A percentile compares a stretch with the other conserved stretches of the same genome.
These are phyloP conservation scores for Aspergillus steynii DNA, from an alignment of 495 filamentous ascomycete species.

Conservation along the genomic window DNA sequence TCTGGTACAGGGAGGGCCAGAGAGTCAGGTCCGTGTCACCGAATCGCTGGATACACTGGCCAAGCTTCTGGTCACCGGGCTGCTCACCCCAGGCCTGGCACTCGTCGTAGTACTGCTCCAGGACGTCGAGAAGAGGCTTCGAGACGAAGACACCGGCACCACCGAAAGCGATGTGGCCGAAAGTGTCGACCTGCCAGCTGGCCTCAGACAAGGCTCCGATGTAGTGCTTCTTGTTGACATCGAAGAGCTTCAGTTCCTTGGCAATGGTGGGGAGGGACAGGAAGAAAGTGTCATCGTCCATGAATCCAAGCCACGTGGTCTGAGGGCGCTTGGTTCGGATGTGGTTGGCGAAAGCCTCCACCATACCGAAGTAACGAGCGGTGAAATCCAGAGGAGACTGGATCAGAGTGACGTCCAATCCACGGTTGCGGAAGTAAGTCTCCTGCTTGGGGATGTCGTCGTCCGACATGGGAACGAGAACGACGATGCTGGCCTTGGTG, in stretches of 20 bases:
- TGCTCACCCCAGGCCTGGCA: slow-evolving; percentile 54
- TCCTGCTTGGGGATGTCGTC: slow-evolving; percentile 46
- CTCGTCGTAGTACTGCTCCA: slow-evolving; percentile 53
- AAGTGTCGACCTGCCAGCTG: slow-evolving; percentile 56
- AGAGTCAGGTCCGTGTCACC: slow-evolving; percentile 56
- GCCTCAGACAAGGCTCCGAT: slow-evolving; percentile 67
- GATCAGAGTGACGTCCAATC: slow-evolving; percentile 57
- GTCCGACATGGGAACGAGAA: slow-evolving; percentile 49
- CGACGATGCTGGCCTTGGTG: slow-evolving; percentile 50
- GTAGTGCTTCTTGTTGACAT: slow-evolving; percentile 54
- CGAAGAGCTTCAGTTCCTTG: slow-evolving; percentile 54
- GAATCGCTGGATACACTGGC: slow-evolving; percentile 60
- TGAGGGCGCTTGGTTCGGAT: slow-evolving; percentile 48
- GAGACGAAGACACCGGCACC: slow-evolving; percentile 70
- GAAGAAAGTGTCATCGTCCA: slow-evolving; percentile 78
- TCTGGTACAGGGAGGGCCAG: slow-evolving; percentile 61
- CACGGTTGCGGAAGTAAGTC: slow-evolving; percentile 48
- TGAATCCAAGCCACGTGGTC: slow-evolving; percentile 64
- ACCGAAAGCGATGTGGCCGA: slow-evolving; percentile 67
- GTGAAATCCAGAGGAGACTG: slow-evolving; percentile 55
- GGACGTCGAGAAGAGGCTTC: slow-evolving; percentile 54
- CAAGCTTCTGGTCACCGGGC: slow-evolving; percentile 61
- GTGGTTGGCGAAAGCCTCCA: slow-evolving; percentile 55
- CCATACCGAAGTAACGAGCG: slow-evolving; percentile 64
- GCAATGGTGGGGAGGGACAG: slow-evolving; percentile 56